Evolutionary conservation across 176 grass and related monocot genomes (phyloP).

Genomic region (Oryza glumipatula): DNA sequence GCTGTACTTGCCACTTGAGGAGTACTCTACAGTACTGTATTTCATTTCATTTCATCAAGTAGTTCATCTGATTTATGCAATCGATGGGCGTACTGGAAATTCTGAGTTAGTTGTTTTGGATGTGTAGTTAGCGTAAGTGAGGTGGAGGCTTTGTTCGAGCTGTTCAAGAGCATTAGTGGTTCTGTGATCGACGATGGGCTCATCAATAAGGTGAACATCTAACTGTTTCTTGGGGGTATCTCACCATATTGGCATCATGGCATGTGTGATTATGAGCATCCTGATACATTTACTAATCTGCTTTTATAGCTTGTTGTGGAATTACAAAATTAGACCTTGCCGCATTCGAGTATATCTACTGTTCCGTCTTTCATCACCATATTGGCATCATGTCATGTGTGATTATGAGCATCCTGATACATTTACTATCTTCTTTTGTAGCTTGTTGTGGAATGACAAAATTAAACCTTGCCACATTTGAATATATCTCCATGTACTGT

Average conservation of each 20-base stretch:
- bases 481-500: neutral
- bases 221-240: neutral
- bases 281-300: neutral
- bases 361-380: neutral
- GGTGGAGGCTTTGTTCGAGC: conserved; percentile 89
- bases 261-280: neutral
- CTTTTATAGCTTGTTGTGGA: neutral
- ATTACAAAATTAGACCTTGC: conserved; percentile 12
- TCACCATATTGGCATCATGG: neutral
- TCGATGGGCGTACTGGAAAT: neutral
- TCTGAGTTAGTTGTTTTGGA: conserved; percentile 7
- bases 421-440: neutral
- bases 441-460: neutral
- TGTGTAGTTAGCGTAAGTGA: conserved; percentile 84
- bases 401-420: neutral
- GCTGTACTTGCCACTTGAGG: neutral
- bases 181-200: conserved; percentile 86
- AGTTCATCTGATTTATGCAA: neutral
- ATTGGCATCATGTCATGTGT: neutral
- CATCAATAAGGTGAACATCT: conserved; percentile 79
- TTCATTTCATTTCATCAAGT: neutral
- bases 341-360: neutral
- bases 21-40: neutral
- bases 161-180: conserved; percentile 97
- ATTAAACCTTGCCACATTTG: conserved; percentile 6